Base-by-base conservation (phyloP, 148 eudicot species). In the Silene uniflora region DNA sequence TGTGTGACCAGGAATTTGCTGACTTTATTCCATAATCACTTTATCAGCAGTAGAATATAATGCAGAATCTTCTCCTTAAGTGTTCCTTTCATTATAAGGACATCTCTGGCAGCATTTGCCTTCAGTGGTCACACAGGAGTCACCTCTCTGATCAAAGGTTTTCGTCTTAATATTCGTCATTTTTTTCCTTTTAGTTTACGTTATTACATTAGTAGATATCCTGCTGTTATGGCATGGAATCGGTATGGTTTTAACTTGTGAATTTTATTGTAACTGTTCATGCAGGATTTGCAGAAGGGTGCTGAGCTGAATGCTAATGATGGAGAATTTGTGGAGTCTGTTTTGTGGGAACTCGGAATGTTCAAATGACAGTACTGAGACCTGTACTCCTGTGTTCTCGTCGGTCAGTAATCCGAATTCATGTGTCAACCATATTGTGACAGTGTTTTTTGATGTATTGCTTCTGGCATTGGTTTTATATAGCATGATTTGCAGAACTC, bases 401-500 rank as follows among this genome's bases (percentile, higher is more conserved):
- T 72, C 68, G n/a, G 24, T 90, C 68, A 81, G 77, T 32, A 32
- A 75, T 46, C 93, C 93, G 22, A 83, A 91, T 54, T 95, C 98
- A 25, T 95, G 98, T 79, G 69, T 83, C 74, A 94, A 90, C 78
- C 93, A 94, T 83, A 84, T 75, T 0, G 58, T 88, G 63, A 73
- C 85, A 14, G 72, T 89, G 62, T 59, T 84, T 77, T 86, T 88
- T 22, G 91, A 95, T 78, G 17, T 72, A 29, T 19, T 95, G 76
- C 87, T 92, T 73, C 55, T 92, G 24, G 72, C 76, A 49, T 56
- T 86, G 68, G 78, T 89, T 78, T 44, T 87, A 17, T 75, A 80
- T 79, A 85, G 23, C 56, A 21, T 90, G 76, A 62, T 85, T 62
- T 73, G 72, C 68, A 88, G 69, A 74, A 68, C 67, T 65, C 19